Evolutionary conservation across 2,329 filamentous ascomycete species (phyloP).

Genomic region (Fusarium piperis): DNA sequence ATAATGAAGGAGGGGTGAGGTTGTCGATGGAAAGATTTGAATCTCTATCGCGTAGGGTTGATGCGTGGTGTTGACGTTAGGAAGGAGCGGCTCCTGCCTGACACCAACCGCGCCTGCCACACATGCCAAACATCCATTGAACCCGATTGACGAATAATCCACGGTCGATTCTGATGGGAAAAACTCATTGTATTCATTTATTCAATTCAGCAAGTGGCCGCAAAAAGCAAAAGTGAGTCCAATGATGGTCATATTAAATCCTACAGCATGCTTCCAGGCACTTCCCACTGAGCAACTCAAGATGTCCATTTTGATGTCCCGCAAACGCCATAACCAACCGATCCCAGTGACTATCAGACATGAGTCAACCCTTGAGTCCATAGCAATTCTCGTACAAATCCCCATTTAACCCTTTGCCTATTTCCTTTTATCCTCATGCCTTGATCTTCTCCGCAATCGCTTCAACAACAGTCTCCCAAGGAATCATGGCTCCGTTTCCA

Average conservation of each 20-base stretch:
- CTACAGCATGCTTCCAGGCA: neutral
- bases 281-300: neutral
- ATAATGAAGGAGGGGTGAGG: too few relatives aligned
- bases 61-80: neutral
- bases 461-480: constrained; percentile 79
- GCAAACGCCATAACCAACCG: neutral
- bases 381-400: neutral
- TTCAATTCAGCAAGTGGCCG: neutral
- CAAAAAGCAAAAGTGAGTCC: neutral
- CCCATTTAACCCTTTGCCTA: neutral
- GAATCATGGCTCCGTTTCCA: constrained; percentile 83
- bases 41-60: neutral
- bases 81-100: neutral
- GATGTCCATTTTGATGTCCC: constrained; percentile 4
- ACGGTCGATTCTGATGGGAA: neutral
- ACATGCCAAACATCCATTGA: neutral
- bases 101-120: neutral
- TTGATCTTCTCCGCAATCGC: constrained; percentile 67
- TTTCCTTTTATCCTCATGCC: neutral
- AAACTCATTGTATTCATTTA: neutral
- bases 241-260: neutral
- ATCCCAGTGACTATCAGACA: neutral
- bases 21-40: too few relatives aligned
- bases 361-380: neutral
- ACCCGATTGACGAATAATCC: neutral